These are phyloP conservation scores for Aethionema arabicum DNA, from an alignment of 345 rosid species.

Conservation along the genomic window DNA sequence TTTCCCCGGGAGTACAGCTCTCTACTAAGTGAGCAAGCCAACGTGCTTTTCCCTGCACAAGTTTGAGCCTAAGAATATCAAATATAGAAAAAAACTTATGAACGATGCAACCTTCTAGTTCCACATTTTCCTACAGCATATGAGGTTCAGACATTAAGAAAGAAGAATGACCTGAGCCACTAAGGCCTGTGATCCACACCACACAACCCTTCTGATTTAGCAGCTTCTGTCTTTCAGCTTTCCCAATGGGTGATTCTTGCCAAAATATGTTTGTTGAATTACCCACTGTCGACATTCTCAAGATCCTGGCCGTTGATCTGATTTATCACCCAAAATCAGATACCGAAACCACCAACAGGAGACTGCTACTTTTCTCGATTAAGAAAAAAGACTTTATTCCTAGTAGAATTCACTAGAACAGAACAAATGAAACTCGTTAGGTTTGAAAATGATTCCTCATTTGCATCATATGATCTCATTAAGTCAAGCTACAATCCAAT, in stretches of 20 bases:
- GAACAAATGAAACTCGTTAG: background rate
- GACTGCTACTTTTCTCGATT: constrained; percentile 1
- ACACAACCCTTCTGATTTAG: constrained; percentile 86
- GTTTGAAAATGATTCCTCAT: background rate
- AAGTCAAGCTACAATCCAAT: background rate
- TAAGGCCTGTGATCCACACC: constrained; percentile 95
- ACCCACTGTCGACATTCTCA: constrained; percentile 64
- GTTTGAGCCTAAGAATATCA: background rate
- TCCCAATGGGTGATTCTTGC: constrained; percentile 86
- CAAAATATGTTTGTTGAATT: constrained; percentile 79
- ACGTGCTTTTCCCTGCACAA: constrained; percentile 81
- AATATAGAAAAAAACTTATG: constrained; percentile 4
- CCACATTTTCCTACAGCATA: background rate
- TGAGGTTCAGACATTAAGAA: background rate
- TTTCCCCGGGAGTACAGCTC: constrained; percentile 65
- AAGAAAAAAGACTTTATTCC: background rate
- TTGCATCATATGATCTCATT: constrained; percentile 16
- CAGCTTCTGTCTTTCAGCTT: constrained; percentile 68
- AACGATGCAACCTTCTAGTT: no score
- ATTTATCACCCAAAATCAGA: constrained; percentile 23
- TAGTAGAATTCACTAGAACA: constrained; percentile 1
- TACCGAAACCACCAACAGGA: constrained; percentile 12
- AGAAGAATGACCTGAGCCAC: constrained; percentile 76
- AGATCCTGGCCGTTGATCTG: constrained; percentile 20
- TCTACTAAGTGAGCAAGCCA: constrained; percentile 78